Base-by-base conservation (phyloP, 768 basidiomycete species). In the Asterophora parasitica region DNA sequence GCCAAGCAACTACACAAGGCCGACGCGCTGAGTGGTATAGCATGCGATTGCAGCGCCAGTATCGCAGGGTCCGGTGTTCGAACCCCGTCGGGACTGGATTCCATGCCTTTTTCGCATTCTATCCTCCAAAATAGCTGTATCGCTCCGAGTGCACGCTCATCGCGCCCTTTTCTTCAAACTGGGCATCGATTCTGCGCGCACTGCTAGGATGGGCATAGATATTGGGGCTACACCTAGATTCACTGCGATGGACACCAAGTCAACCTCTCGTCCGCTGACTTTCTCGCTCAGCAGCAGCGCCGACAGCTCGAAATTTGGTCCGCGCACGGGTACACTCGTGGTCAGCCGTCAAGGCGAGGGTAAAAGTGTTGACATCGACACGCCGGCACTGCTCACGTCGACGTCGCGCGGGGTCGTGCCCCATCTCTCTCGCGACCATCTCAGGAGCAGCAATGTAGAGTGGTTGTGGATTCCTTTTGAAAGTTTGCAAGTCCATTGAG, bases 381-480 rank as follows among this genome's bases (percentile, higher is more conserved):
- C 88, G 0, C 89, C 89, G 0, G 76, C 73, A 2, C 50, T 86
- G 37, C 60, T 88, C 19, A 72, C 81, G 0, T 62, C 74, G 3
- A 88, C 88, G 4, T 84, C 84, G 35, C 80, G 89, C 11, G 89
- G 89, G 0, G 70, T 83, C 20, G 71, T 92, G 0, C 83, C 84
- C 0, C 89, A 92, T 62, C 67, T 91, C 4, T 82, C 85, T 6
- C 67, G 78, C 36, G 87, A 88, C 56, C 78, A 86, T 47, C 63
- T 74, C 17, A 57, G 58, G 15, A 52, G 55, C 23, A 77, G 77
- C 1, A 55, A 65, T 7, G 72, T 88, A 27, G 72, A 63, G 48
- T 87, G 85, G 78, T 63, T 86, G 0, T 75, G 85, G 50, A 66
- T 90, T 0, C 81, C 88, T 0, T 91, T 90, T 58, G 89, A 92